Conservation (phyloP, 2,329 filamentous ascomycete species). For the Pseudopithomyces chartarum region DNA sequence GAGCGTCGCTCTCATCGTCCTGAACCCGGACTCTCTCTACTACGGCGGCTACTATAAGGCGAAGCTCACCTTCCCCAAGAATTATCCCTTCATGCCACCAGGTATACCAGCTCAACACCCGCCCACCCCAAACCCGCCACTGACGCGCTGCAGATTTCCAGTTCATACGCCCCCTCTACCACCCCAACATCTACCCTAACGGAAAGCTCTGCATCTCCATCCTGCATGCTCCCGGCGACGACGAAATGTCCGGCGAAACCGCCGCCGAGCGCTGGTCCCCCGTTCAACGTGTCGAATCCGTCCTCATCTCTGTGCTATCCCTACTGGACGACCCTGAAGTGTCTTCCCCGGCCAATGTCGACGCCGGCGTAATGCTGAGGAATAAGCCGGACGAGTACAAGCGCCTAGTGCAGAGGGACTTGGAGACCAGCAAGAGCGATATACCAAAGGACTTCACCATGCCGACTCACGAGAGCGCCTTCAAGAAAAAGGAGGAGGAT, state of each 20-base stretch:
- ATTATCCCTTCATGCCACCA: slow-evolving; percentile 89
- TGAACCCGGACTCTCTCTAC: slow-evolving; percentile 90
- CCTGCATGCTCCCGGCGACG: slow-evolving; percentile 88
- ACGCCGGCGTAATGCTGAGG: slow-evolving; percentile 84
- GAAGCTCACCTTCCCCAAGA: slow-evolving; percentile 82
- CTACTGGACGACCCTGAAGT: slow-evolving; percentile 94
- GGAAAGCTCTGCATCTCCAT: slow-evolving; percentile 96
- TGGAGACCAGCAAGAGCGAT: slow-evolving; percentile 75
- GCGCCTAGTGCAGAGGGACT: slow-evolving; percentile 68
- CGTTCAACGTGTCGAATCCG: slow-evolving; percentile 90
- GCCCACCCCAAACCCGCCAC: not conserved
- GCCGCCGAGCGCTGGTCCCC: slow-evolving; percentile 95
- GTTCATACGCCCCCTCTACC: slow-evolving; percentile 79
- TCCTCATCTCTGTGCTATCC: slow-evolving; percentile 88
- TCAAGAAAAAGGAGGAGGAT: slow-evolving; percentile 64
- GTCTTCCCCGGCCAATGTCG: slow-evolving; percentile 91
- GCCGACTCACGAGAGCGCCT: slow-evolving; percentile 73
- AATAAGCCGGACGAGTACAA: slow-evolving; percentile 74
- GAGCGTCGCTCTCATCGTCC: slow-evolving; percentile 86
- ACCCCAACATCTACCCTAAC: slow-evolving; percentile 92
- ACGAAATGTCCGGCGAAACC: slow-evolving; percentile 86
- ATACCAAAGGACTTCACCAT: slow-evolving; percentile 81
- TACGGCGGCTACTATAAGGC: slow-evolving; percentile 93
- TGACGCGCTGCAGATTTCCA: slow-evolving; percentile 67
- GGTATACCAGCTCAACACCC: slow-evolving; percentile 47